A percentile compares a stretch with the other conserved stretches of the same genome.
These are phyloP conservation scores for Chloranthus sessilifolius DNA, from an alignment of 164 flowering plant genomes.

Conservation along the genomic window DNA sequence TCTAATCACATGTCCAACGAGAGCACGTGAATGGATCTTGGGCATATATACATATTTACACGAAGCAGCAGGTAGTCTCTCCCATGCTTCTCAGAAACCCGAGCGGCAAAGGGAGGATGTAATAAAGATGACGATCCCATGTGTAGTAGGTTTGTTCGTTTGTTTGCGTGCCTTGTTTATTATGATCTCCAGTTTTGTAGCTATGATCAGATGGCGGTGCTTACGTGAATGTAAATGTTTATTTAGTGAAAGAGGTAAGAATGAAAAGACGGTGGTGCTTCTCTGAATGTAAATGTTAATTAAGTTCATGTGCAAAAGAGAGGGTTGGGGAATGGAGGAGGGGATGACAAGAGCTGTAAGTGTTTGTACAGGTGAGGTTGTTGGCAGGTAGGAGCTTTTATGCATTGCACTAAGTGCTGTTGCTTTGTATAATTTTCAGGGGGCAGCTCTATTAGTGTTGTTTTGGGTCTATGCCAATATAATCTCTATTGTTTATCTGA, in stretches of 20 bases:
- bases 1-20: slow-evolving; percentile 54
- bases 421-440: too few relatives aligned
- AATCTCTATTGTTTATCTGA: too few relatives aligned
- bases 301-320: background rate
- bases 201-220: slow-evolving; percentile 16
- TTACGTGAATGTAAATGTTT: slow-evolving; percentile 27
- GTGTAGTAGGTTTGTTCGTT: slow-evolving; percentile 7
- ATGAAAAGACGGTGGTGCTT: background rate
- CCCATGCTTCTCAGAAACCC: slow-evolving; percentile 16
- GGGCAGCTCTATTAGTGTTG: too few relatives aligned
- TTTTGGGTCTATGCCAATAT: too few relatives aligned
- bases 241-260: slow-evolving; percentile 14
- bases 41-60: background rate
- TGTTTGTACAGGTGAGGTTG: slow-evolving; percentile 8
- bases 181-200: slow-evolving; percentile 46
- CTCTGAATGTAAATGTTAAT: slow-evolving; percentile 25
- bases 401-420: too few relatives aligned
- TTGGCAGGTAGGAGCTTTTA: too few relatives aligned
- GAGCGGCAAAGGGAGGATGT: background rate
- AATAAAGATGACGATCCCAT: slow-evolving; percentile 3
- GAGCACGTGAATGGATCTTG: slow-evolving; percentile 18
- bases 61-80: background rate
- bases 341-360: background rate
- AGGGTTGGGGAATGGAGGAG: background rate
- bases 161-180: too few relatives aligned